Evolutionary conservation across 2,329 filamentous ascomycete species (phyloP), one percentile per base, ranked within the genome.

Genomic region (Aspergillus sp.): DNA sequence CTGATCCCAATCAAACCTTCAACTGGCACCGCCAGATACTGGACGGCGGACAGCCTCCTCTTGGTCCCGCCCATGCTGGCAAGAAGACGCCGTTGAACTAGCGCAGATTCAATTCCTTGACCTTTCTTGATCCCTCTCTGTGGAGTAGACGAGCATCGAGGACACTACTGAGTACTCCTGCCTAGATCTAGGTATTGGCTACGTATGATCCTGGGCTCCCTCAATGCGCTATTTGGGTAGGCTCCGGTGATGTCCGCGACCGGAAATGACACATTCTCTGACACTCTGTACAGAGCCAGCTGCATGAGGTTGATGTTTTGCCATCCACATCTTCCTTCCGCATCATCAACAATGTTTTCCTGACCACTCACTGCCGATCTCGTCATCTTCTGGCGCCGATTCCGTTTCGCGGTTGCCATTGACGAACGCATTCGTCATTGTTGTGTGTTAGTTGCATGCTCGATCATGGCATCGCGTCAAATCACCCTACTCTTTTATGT

Each of bases 401-500:
- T 63, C 58, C 60, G 56, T 59, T 56, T 55, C 37, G 56, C 51
- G 19, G 41, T 55, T 50, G 35, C 47, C 39, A 27, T 52, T 57
- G 51, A 48, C 52, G 49, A 56, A 68, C 64, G 66, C 67, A 64
- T 69, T 64, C 64, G 67, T 71, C 65, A 67, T 65, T 60, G 55
- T 62, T 63, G 52, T 61, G 59, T 65, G 57, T 66, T 64, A 64
- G 59, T 59, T 63, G 64, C 64, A 62, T 65, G 55, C 50, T 64
- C 58, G 41, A 57, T 46, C 59, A 63, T 60, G 50, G 55, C 63
- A 46, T 57, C 8, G 27, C 14, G 44, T 49, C 44, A 47, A 48
- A 17, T 58, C 58, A 31, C 61, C 59, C 59, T 58, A 57, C 60
- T 59, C 56, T 61, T 55, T 67, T 64, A 68, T 68, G 61, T 68